Evolutionary conservation across 148 eudicot species (phyloP).

Genomic region (Pharnaceum exiguum): DNA sequence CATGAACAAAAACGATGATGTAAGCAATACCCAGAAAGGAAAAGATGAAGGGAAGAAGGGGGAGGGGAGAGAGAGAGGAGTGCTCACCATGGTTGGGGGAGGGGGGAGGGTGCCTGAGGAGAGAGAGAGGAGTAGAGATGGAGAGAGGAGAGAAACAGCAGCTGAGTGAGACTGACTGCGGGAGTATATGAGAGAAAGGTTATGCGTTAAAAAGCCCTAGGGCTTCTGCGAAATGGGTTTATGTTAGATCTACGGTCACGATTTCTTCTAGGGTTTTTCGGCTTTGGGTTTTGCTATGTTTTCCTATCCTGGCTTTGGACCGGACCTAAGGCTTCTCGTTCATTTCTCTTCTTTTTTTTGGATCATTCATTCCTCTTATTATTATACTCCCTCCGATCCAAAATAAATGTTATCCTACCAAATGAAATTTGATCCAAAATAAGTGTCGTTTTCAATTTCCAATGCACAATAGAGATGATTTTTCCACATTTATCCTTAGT

Average conservation of each 20-base stretch:
- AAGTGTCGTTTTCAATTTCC: too few species aligned
- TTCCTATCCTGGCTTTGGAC: not conserved
- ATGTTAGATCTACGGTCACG: slow-evolving; percentile 10
- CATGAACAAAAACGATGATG: not conserved
- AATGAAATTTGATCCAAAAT: too few species aligned
- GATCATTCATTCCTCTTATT: too few species aligned
- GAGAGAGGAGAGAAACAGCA: slow-evolving; percentile 4
- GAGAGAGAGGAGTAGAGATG: slow-evolving; percentile 1
- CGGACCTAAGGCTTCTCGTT: not conserved
- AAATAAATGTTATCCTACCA: too few species aligned
- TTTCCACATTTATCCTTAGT: too few species aligned
- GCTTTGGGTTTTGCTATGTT: not conserved
- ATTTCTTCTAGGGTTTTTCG: slow-evolving; percentile 21
- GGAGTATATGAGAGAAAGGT: not conserved
- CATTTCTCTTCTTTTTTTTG: too few species aligned
- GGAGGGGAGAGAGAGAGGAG: not conserved
- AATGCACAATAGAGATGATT: too few species aligned
- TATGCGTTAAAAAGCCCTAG: slow-evolving; percentile 22
- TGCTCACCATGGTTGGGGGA: slow-evolving; percentile 19
- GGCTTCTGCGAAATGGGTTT: not conserved
- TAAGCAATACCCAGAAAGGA: not conserved
- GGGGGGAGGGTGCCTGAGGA: not conserved
- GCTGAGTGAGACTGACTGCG: slow-evolving; percentile 10
- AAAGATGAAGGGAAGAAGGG: not conserved
- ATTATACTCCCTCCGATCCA: too few species aligned